Evolutionary conservation across 1,284 basidiomycete species (phyloP), one percentile per base, ranked within the genome.

Genomic region (Takashimella tepidaria): DNA sequence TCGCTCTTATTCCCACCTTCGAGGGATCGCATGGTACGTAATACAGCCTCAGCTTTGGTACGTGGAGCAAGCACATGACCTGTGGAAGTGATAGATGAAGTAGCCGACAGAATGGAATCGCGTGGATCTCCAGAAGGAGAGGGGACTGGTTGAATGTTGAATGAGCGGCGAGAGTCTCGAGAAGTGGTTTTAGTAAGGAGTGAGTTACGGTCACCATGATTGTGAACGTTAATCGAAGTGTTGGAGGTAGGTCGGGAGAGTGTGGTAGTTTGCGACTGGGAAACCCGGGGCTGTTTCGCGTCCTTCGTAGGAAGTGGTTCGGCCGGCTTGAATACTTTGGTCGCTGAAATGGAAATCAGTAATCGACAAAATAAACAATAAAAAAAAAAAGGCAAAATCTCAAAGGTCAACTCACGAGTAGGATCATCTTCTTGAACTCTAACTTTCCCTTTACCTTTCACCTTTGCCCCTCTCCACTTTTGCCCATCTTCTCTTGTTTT

Each of bases 11-110:
- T 60, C 40, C 50, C 54, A 21, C 69, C 69, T 54, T 70, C 69
- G 21, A 71, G 60, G 1, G 64, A 67, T n/a, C 59, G 59, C 68
- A 71, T 66, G 2, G 70, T 66, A 31, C 56, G 59, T 20, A 61
- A 51, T 2, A 69, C 55, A 1, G 67, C 68, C 25, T 69, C 66
- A 51, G 67, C 63, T 45, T 65, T 61, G 37, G 45, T 50, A n/a
- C 59, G 43, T 2, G 56, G 47, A 10, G 37, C 27, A 5, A 16
- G 10, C 10, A 50, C 26, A 41, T 47, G 41, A n/a, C 42, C 23
- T 3, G 50, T 51, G 2, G 47, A 51, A 2, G 26, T 50, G 13
- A 37, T 37, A 49, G 56, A 54, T 6, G 44, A 20, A 16, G 50
- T 50, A n/a, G n/a, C n/a, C 2, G 60, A 59, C 23, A 59, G 24